Base-by-base conservation (phyloP, 352 stramenopile genomes). In the Phytophthora kernoviae region DNA sequence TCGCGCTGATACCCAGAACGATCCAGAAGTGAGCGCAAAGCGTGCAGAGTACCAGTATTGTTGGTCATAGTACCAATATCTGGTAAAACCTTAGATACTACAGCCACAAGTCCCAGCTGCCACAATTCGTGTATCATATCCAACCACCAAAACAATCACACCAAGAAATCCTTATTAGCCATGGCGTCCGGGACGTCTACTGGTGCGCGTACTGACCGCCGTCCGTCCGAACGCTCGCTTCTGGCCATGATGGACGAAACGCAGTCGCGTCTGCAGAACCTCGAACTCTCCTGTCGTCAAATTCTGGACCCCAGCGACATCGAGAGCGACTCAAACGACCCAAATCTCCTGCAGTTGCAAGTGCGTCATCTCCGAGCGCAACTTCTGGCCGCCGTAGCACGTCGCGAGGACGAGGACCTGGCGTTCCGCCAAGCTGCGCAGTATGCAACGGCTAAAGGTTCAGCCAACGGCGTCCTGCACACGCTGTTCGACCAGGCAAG, bases 401-500 rank as follows among this genome's bases (percentile, higher is more conserved):
- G 57, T 12, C 58, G 78, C 32, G 72, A 98, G 74, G 68, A 95
- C n/a, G 62, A 87, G 5, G 81, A 93, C 52, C 37, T 65, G 18
- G 67, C 76, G 18, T 90, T 89, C 65, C 62, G 75, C 27, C 80
- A 85, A 48, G 75, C 79, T 2, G 76, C 83, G 61, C 36, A 58
- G 37, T 93, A 80, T 58, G 77, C 73, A 43, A 69, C 75, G 12
- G 84, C 86, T 22, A 95, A 95, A 44, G 78, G 84, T 47, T 80
- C 73, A 4, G 81, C 82, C 20, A 92, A 92, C 47, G 84, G 78
- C 0, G 81, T 93, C 18, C 68, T 93, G 4, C 81, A 91, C 57
- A 72, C 79, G 27, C 69, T 95, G 9, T 95, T 95, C 56, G 83
- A 90, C 62, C 84, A 90, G 46, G 79, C 72, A 8, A 89, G 73